These are phyloP conservation scores for Immersiella caudata DNA, from an alignment of 495 filamentous ascomycete genomes.

Conservation along the genomic window DNA sequence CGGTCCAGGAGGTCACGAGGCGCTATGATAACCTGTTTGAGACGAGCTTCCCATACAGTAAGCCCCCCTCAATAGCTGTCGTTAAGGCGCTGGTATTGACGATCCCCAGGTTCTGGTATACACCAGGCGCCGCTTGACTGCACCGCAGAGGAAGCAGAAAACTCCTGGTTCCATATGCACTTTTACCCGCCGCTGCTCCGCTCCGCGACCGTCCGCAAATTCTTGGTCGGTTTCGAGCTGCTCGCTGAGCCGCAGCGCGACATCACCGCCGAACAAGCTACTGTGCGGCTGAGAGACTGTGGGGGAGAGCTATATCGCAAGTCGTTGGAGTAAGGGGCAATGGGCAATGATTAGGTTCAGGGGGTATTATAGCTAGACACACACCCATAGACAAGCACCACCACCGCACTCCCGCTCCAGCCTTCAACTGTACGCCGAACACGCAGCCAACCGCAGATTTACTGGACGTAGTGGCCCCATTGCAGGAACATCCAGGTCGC, in stretches of 20 bases:
- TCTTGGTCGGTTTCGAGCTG: slow-evolving; percentile 93
- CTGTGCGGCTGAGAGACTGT: slow-evolving; percentile 69
- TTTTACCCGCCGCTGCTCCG: slow-evolving; percentile 94
- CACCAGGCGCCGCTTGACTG: slow-evolving; percentile 93
- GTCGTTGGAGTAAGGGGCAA: slow-evolving; percentile 48
- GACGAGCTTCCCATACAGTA: slow-evolving; percentile 92
- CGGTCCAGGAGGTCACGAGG: slow-evolving; percentile 80
- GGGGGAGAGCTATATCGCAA: slow-evolving; percentile 85
- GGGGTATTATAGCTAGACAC: slow-evolving; percentile 18
- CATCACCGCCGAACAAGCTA: slow-evolving; percentile 96
- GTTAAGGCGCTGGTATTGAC: slow-evolving; percentile 22
- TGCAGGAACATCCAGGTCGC: slow-evolving; percentile 82
- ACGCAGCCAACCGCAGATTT: background rate
- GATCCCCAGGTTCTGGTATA: slow-evolving; percentile 65
- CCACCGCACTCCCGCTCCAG: background rate
- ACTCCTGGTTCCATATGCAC: slow-evolving; percentile 91
- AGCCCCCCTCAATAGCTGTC: too few species aligned
- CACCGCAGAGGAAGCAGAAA: slow-evolving; percentile 79
- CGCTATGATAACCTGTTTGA: slow-evolving; percentile 97
- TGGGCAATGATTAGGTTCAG: background rate
- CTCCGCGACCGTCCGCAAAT: slow-evolving; percentile 93
- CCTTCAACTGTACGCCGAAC: background rate
- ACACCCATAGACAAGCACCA: background rate
- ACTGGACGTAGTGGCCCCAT: slow-evolving; percentile 63
- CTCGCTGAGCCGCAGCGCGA: slow-evolving; percentile 96